Evolutionary conservation across 2,329 filamentous ascomycete species (phyloP).

Genomic region (Fusarium clavum): DNA sequence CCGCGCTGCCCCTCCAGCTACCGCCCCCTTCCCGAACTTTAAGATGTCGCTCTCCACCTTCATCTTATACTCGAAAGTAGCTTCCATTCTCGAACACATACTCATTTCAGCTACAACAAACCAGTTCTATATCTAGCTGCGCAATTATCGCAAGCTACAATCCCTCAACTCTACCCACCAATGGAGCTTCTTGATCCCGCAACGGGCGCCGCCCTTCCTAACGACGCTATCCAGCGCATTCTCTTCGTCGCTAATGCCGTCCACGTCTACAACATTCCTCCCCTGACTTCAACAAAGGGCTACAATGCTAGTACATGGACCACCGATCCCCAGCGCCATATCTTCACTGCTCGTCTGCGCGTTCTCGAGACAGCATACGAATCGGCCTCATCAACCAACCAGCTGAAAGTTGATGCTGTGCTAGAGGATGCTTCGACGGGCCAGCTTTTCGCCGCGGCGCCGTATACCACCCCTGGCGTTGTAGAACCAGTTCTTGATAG

Average conservation of each 20-base stretch:
- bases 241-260: constrained; percentile 80
- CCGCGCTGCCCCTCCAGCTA: constrained; percentile 37
- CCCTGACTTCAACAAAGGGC: constrained; percentile 80
- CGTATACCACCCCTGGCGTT: constrained; percentile 73
- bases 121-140: neutral
- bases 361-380: constrained; percentile 78
- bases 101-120: neutral
- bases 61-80: neutral
- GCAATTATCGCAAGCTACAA: neutral
- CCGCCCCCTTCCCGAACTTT: constrained; percentile 20
- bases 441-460: constrained; percentile 84
- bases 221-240: constrained; percentile 85
- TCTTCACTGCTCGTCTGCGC: constrained; percentile 87
- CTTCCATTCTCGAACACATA: constrained; percentile 1
- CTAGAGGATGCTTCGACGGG: constrained; percentile 80
- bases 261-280: constrained; percentile 90
- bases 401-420: constrained; percentile 78
- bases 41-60: constrained; percentile 24
- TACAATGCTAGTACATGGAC: constrained; percentile 85
- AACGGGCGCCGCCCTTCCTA: constrained; percentile 74
- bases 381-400: constrained; percentile 55
- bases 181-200: constrained; percentile 78
- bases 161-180: neutral
- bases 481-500: constrained; percentile 85
- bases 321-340: constrained; percentile 74